A percentile compares a stretch with the other conserved stretches of the same genome.
Evolutionary conservation across 2,329 filamentous ascomycete species (phyloP).

Genomic region (Coleophoma crateriformis): DNA sequence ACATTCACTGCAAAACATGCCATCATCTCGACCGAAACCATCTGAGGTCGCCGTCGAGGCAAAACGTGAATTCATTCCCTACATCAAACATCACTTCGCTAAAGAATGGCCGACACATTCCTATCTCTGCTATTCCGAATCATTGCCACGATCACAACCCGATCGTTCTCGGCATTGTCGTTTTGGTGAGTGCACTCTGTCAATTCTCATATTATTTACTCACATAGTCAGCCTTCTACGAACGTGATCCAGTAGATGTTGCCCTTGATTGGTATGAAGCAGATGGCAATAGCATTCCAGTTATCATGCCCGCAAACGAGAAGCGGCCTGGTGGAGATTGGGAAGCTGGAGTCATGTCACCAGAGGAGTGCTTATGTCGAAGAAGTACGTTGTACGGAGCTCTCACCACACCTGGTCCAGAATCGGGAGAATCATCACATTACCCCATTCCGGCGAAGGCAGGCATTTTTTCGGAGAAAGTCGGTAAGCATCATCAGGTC

Average conservation of each 20-base stretch:
- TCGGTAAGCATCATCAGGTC: conserved; percentile 41
- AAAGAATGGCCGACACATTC: conserved; percentile 52
- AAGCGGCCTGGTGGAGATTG: conserved; percentile 74
- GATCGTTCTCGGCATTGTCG: conserved; percentile 26
- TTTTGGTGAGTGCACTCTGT: conserved; percentile 33
- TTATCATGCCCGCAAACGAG: conserved; percentile 56
- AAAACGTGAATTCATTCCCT: conserved; percentile 64
- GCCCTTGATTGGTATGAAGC: conserved; percentile 51
- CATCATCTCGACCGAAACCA: conserved; percentile 53
- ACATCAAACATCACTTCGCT: conserved; percentile 51
- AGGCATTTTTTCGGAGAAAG: conserved; percentile 63
- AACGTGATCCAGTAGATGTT: conserved; percentile 53
- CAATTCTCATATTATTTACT: background rate
- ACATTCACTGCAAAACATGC: conserved; percentile 35
- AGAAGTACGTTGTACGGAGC: conserved; percentile 69
- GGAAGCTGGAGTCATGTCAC: conserved; percentile 60
- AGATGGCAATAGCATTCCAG: conserved; percentile 23
- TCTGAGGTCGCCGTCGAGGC: conserved; percentile 69
- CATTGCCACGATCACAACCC: conserved; percentile 30
- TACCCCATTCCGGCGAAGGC: conserved; percentile 69
- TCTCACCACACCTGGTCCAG: conserved; percentile 54
- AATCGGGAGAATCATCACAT: conserved; percentile 40
- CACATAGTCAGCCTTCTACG: conserved; percentile 34
- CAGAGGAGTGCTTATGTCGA: conserved; percentile 69
- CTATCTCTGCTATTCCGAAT: conserved; percentile 41